Percentiles rank a stretch among this genome's conserved stretches.
phyloP scores from a whole-genome alignment of 208 protist genomes.

The Leishmania aethiopica region DNA sequence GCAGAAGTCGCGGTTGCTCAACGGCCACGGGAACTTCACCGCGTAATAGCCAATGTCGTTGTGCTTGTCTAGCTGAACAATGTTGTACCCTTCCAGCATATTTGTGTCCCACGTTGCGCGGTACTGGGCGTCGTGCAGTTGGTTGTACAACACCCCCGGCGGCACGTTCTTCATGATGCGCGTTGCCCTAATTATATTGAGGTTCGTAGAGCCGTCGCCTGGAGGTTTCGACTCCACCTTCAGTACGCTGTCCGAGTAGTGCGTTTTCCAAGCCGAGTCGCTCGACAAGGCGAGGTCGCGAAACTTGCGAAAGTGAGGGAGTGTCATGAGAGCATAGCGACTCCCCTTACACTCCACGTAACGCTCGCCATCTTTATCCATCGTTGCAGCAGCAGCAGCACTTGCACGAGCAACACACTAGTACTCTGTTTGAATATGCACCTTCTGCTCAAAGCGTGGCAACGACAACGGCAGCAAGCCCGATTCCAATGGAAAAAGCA shows the following conservation, averaged over 20 bases:
- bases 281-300: conserved; percentile 51
- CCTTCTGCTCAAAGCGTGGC: neutral
- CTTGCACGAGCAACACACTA: neutral
- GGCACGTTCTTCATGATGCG: conserved; percentile 72
- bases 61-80: conserved; percentile 73
- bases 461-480: neutral
- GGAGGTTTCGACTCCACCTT: conserved; percentile 70
- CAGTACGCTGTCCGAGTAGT: conserved; percentile 51
- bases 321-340: conserved; percentile 64
- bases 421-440: neutral
- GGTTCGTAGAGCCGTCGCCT: conserved; percentile 36
- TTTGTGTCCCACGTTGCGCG: conserved; percentile 84
- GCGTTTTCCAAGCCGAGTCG: conserved; percentile 43
- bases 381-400: neutral
- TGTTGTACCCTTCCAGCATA: conserved; percentile 91
- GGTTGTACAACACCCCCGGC: conserved; percentile 78
- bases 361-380: conserved; percentile 13
- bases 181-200: conserved; percentile 82
- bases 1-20: conserved; percentile 91
- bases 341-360: conserved; percentile 57
- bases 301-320: conserved; percentile 72
- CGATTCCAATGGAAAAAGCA: neutral
- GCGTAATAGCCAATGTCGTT: conserved; percentile 94
- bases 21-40: conserved; percentile 84
- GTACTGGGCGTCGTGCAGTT: conserved; percentile 87